Base-by-base conservation (phyloP, 78 protist genomes). In the Dictyostelium purpureum region DNA sequence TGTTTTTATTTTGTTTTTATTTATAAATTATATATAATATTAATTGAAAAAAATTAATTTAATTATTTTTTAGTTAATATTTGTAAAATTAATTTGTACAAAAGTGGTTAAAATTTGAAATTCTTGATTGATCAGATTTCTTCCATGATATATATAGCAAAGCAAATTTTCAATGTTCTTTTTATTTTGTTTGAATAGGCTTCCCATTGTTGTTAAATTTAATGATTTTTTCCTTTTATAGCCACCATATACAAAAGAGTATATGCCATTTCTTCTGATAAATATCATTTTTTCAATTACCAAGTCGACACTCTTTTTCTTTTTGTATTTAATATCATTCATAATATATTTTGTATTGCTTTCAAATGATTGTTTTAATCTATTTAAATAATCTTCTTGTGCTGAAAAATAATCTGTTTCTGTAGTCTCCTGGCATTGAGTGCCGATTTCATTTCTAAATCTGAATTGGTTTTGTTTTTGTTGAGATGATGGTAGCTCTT, bases 121-220 rank as follows among this genome's bases (percentile, higher is more conserved):
- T 31, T 61, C 69, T 61, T 61, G 38, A 28, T 61, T 61, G 31
- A 61, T 61, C 31, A 61, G 31, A 61, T 61, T 61, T 61, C 69
- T 61, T 31, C 69, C 69, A 61, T 61, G 69, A 28, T 61, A 31
- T 31, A 61, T 35, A 61, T 61, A 61, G n/a, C n/a, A n/a, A n/a
- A n/a, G n/a, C n/a, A n/a, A n/a, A n/a, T n/a, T n/a, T n/a, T n/a
- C n/a, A n/a, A n/a, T n/a, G n/a, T n/a, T n/a, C n/a, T n/a, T n/a
- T n/a, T n/a, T n/a, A n/a, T n/a, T n/a, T n/a, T n/a, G n/a, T n/a
- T n/a, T n/a, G n/a, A n/a, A n/a, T n/a, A n/a, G n/a, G n/a, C n/a
- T n/a, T n/a, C n/a, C n/a, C n/a, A n/a, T n/a, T n/a, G n/a, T n/a
- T n/a, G n/a, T 61, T 9, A 61, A 28, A 28, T 35, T 61, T 61